These are phyloP conservation scores for Penicillium sp. DNA, from an alignment of 2,329 filamentous ascomycete genomes.

Conservation along the genomic window DNA sequence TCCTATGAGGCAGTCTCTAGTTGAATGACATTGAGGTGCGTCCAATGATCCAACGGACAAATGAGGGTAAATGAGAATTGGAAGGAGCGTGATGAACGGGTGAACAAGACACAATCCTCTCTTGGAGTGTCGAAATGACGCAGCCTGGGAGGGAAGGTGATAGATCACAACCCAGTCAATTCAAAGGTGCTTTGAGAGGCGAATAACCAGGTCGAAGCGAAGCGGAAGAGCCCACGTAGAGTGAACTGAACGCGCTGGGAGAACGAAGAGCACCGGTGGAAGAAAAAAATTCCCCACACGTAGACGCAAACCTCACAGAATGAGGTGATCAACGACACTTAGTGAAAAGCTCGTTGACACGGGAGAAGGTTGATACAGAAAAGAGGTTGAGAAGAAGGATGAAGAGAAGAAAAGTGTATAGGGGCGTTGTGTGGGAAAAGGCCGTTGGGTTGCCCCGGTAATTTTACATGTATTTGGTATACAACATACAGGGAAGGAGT, in stretches of 20 bases:
- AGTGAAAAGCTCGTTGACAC: conserved; percentile 53
- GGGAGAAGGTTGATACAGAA: conserved; percentile 20
- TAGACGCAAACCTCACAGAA: conserved; percentile 29
- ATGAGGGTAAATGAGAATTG: conserved; percentile 25
- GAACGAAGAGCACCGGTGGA: conserved; percentile 10
- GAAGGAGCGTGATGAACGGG: conserved; percentile 24
- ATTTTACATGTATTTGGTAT: conserved; percentile 11
- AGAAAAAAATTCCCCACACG: conserved; percentile 26
- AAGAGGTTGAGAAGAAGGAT: conserved; percentile 21
- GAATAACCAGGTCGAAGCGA: conserved; percentile 11
- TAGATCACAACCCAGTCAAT: conserved; percentile 6
- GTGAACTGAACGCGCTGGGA: conserved; percentile 9
- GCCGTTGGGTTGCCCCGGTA: conserved; percentile 13
- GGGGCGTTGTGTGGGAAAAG: conserved; percentile 53
- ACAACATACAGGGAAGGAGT: conserved; percentile 5
- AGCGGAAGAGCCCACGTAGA: conserved; percentile 1
- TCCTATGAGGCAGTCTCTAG: conserved; percentile 36
- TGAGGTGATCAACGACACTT: conserved; percentile 48
- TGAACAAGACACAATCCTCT: conserved; percentile 2
- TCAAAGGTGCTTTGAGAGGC: conserved; percentile 8
- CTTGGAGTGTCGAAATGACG: conserved; percentile 1
- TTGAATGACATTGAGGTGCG: conserved; percentile 41
- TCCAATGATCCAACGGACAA: conserved; percentile 27
- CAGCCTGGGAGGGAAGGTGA: not conserved
- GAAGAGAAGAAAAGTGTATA: conserved; percentile 20